These are phyloP conservation scores for sorghum (Sorghum bicolor) DNA, from an alignment of 176 grass and related monocot species.

Conservation along the genomic window Sorghum_bicolor_NCBIv3 NC_012870.2:19875001-19875500, in stretches of 20 bases:
- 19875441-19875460: conserved; percentile 6
- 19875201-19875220: conserved; percentile 4
- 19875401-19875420: background rate
- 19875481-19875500: conserved; percentile 13
- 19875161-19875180: conserved; percentile 26
- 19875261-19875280: conserved; percentile 10
- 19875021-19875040: conserved; percentile 26
- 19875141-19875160: conserved; percentile 11
- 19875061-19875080: conserved; percentile 16
- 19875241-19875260: conserved; percentile 21
- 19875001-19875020: conserved; percentile 19
- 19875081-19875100: conserved; percentile 20
- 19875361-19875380: conserved; percentile 25
- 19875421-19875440: background rate
- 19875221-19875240: conserved; percentile 31
- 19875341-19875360: background rate
- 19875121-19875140: conserved; percentile 30
- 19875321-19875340: conserved; percentile 38
- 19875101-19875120: conserved; percentile 6
- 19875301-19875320: conserved; percentile 6
- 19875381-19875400: conserved; percentile 17
- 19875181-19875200: conserved; percentile 14
- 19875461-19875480: conserved; percentile 24
- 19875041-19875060: conserved; percentile 11
- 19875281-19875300: conserved; percentile 15